Base-by-base conservation (phyloP, 805 yeast species). In the Starmerella riodocensis region DNA sequence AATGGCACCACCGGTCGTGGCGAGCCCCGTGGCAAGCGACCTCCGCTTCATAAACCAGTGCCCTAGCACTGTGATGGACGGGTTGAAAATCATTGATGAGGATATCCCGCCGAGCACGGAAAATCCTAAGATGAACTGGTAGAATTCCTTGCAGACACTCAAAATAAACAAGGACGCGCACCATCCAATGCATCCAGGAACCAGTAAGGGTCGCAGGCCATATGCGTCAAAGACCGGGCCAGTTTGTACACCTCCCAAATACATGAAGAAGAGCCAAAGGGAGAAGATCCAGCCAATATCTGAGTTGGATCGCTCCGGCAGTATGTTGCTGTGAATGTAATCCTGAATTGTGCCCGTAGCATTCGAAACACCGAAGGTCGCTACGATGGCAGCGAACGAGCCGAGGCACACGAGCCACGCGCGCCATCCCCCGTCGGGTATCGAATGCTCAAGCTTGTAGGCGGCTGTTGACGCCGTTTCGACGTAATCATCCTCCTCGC, bases 241-340 rank as follows among this genome's bases (percentile, higher is more conserved):
- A 43, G 61, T 53, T 38, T 59, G 82, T 4, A 67, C 54, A 4
- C 78, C 72, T 14, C 75, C 59, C 17, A 59, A 47, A 46, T 59
- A 62, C 45, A 60, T 59, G 30, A 61, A 46, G 41, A 55, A 59
- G n/a, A 61, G 49, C 52, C 59, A 62, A 11, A 59, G 36, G 6
- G 62, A 70, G 52, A 79, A 80, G 38, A 79, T 70, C 91, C 88
- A 80, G 2, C 82, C 73, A 3, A 77, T 63, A 2, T 71, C 58
- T 6, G 77, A 66, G 4, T 73, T 65, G 6, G 68, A 55, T 12
- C 63, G 56, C 22, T 62, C 48, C 2, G 52, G 51, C 40, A 80
- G 60, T 41, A 73, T 77, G 50, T 78, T 69, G 13, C 58, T 55
- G 3, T 71, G 57, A 2, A 78, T 65, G 51, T 73, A 77, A 1